Evolutionary conservation across 371 early-diverging fungal genomes (phyloP), one percentile per base, ranked within the genome.

Genomic region (Spraguea lophii): DNA sequence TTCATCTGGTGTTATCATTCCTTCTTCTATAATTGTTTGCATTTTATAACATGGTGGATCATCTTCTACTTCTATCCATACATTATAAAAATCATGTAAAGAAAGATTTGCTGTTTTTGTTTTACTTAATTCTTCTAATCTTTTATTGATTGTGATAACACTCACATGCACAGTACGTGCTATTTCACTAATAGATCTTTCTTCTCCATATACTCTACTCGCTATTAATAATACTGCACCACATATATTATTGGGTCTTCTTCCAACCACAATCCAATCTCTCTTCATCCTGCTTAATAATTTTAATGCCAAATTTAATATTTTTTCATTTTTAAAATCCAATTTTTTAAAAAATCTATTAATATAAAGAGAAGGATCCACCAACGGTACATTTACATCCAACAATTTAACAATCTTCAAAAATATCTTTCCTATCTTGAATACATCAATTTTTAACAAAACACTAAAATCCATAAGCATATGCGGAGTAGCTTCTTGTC

Each of bases 401-500:
- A 97, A 74, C 20, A 75, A 69, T 10, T 77, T 72, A 4, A 81
- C 77, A 13, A 97, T 72, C 55, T 79, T 78, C 17, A 85, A 69
- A 72, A 91, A 95, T 0, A 85, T 82, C 0, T 79, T 76, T 47
- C 95, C 98, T 21, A 95, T 76, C 49, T 76, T 75, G 71, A 85
- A 95, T 10, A 93, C 89, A 72, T 87, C 56, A 2, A 69, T 48
- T 54, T 79, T 77, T 20, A 91, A 64, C 0, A 82, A 66, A 59
- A 88, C 91, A 0, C 89, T 77, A 62, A 98, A 93, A 66, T 98
- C 98, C 46, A 98, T 91, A 49, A 98, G 72, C 85, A 98, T 83
- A 59, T 87, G 85, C 6, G 70, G 66, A 7, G 82, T 83, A 55
- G 81, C 78, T 61, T 92, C 84, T 46, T 73, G 73, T 56, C 94